Conservation (phyloP, 352 stramenopile species). For the Globisporangium abappressorium region DNA sequence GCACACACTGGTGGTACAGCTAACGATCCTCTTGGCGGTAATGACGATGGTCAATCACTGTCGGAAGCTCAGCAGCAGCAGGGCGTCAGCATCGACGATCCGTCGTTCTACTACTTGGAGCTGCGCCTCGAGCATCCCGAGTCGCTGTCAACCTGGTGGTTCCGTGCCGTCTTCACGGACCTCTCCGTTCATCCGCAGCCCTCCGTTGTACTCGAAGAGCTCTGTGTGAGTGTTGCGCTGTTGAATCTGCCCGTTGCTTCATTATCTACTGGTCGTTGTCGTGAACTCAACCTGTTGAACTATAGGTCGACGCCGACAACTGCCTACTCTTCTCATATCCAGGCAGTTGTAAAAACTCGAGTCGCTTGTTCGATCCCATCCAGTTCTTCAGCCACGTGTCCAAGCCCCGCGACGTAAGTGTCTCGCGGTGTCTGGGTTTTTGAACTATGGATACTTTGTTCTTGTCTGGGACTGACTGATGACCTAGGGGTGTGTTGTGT, state of each 20-base stretch:
- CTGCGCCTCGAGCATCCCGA: slow-evolving; percentile 42
- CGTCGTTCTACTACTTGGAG: slow-evolving; percentile 53
- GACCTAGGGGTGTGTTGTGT: not conserved
- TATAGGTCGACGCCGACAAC: slow-evolving; percentile 44
- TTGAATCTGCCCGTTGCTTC: not conserved
- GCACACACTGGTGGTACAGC: not conserved
- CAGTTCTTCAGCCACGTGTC: slow-evolving; percentile 39
- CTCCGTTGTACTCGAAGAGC: slow-evolving; percentile 36
- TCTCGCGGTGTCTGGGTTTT: not conserved
- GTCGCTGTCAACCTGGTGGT: slow-evolving; percentile 36
- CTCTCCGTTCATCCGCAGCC: slow-evolving; percentile 23
- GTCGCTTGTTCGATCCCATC: slow-evolving; percentile 39
- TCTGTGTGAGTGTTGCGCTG: slow-evolving; percentile 25
- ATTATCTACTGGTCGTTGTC: not conserved
- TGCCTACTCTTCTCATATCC: slow-evolving; percentile 34
- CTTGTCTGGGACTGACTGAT: not conserved
- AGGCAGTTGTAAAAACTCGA: slow-evolving; percentile 1
- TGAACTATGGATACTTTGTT: not conserved
- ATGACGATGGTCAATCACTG: not conserved
- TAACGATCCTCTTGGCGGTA: not conserved
- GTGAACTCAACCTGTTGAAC: not conserved
- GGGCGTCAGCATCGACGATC: slow-evolving; percentile 26
- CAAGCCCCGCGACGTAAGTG: slow-evolving; percentile 42
- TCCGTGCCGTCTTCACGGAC: slow-evolving; percentile 48
- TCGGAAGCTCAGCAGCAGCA: not conserved